Evolutionary conservation across 2,329 filamentous ascomycete species (phyloP).

Genomic region (Fusarium liriodendri): DNA sequence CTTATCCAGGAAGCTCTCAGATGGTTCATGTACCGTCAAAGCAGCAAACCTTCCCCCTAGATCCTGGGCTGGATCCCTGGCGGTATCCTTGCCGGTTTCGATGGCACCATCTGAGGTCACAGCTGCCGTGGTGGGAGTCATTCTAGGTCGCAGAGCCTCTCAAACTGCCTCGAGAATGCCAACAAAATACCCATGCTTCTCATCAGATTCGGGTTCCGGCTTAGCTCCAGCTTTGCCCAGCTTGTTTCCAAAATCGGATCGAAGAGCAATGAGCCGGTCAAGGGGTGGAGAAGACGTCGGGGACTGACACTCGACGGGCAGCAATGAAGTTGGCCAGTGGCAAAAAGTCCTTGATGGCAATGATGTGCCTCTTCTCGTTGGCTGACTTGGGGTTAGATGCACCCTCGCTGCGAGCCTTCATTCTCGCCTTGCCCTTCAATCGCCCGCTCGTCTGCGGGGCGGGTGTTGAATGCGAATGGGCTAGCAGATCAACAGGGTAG

Average conservation of each 20-base stretch:
- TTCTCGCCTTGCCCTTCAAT: not conserved
- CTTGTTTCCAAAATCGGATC: constrained; percentile 43
- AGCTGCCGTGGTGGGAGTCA: constrained; percentile 1
- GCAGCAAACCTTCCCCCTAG: not conserved
- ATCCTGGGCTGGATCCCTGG: not conserved
- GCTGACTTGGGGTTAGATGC: not conserved
- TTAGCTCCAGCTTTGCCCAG: constrained; percentile 28
- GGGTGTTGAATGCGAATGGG: not conserved
- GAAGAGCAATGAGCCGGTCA: constrained; percentile 51
- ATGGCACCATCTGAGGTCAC: not conserved
- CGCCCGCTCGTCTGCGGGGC: not conserved
- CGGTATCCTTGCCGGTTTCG: constrained; percentile 48
- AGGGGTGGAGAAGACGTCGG: constrained; percentile 45
- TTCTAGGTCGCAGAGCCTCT: constrained; percentile 42
- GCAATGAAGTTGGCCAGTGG: constrained; percentile 52
- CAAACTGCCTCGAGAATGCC: constrained; percentile 50
- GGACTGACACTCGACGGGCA: constrained; percentile 24
- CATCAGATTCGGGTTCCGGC: constrained; percentile 36
- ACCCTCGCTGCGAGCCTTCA: not conserved
- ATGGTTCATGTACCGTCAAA: not conserved
- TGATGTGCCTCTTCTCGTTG: constrained; percentile 41
- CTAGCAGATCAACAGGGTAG: constrained; percentile 41
- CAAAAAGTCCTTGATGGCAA: constrained; percentile 53
- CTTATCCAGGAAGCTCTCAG: constrained; percentile 42
- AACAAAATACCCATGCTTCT: constrained; percentile 49